Evolutionary conservation across 2,329 filamentous ascomycete genomes (phyloP), one percentile per base, ranked within the genome.

Genomic region (Nemania sp.): DNA sequence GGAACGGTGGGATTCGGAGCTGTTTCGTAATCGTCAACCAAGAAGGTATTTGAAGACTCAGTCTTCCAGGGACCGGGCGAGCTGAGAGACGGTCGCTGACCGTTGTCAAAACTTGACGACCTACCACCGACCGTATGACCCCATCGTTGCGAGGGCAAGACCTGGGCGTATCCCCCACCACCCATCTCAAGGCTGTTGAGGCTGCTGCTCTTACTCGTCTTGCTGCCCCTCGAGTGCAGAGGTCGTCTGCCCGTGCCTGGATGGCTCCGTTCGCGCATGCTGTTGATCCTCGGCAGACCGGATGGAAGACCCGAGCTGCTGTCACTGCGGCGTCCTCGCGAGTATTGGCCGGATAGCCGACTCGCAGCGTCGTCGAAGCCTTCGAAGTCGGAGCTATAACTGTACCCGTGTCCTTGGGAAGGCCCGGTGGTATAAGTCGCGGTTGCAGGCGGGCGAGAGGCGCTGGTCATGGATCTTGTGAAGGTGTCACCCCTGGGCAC

Each of bases 1-100:
- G 91, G 92, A 37, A 97, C 83, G 29, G 87, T 93, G 5, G 94
- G 94, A 39, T 89, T 94, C 13, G 94, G 93, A 25, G 92, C 93
- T 53, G 92, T 90, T 72, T 95, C 90, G 76, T 89, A 87, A 68
- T 89, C 85, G 68, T 83, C 79, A 69, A 83, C 76, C 65, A 82
- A 76, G 65, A 81, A 81, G 59, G 76, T 77, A 65, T 78, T 80
- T 59, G 80, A 75, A 63, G 81, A 80, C 45, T 84, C 81, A 62
- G 79, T 71, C 64, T 80, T 79, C 78, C 81, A 83, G 49, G 72
- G 70, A 54, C 64, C 64, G 64, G 67, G 63, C 57, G 68, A 67
- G 32, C 60, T 69, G 55, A 67, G 74, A 63, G 68, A 76, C 59
- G 66, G 72, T 67, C 75, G 74, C 32, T 85, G 85, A 53, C 82